phyloP scores from a whole-genome alignment of 805 yeast species.

The Yamadazyma tumulicola region DNA sequence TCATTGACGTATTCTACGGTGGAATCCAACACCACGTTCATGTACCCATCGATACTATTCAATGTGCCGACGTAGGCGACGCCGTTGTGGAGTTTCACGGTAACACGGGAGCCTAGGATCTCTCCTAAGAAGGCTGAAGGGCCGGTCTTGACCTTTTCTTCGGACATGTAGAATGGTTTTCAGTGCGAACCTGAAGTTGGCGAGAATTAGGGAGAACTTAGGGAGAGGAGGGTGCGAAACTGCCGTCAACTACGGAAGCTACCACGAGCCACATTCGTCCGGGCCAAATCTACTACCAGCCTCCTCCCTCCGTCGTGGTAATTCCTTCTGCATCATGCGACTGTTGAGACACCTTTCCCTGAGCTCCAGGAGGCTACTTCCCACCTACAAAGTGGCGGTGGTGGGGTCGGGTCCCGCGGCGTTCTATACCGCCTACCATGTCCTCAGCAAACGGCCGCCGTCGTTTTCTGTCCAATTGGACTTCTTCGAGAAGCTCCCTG shows the following conservation, averaged over 20 bases:
- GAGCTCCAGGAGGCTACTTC: slow-evolving; percentile 1
- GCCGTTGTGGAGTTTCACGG: slow-evolving; percentile 84
- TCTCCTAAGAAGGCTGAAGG: slow-evolving; percentile 79
- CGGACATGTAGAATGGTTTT: slow-evolving; percentile 11
- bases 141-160: slow-evolving; percentile 33
- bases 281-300: no score
- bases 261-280: no score
- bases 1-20: slow-evolving; percentile 63
- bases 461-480: slow-evolving; percentile 47
- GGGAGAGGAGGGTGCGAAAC: no score
- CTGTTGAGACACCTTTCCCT: background rate
- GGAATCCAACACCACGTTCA: slow-evolving; percentile 86
- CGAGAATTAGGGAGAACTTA: slow-evolving; percentile 1
- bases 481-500: slow-evolving; percentile 78
- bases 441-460: slow-evolving; percentile 47
- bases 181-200: no score
- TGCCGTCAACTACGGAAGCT: no score
- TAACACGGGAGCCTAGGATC: slow-evolving; percentile 74
- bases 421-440: slow-evolving; percentile 78
- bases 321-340: no score
- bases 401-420: slow-evolving; percentile 98
- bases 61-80: slow-evolving; percentile 66
- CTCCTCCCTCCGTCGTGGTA: no score
- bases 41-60: slow-evolving; percentile 92
- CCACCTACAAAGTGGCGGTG: slow-evolving; percentile 54